Percentiles rank a stretch among this genome's conserved stretches.
Conservation (phyloP, 2,329 filamentous ascomycete genomes). For the Pseudocercospora crystallina region DNA sequence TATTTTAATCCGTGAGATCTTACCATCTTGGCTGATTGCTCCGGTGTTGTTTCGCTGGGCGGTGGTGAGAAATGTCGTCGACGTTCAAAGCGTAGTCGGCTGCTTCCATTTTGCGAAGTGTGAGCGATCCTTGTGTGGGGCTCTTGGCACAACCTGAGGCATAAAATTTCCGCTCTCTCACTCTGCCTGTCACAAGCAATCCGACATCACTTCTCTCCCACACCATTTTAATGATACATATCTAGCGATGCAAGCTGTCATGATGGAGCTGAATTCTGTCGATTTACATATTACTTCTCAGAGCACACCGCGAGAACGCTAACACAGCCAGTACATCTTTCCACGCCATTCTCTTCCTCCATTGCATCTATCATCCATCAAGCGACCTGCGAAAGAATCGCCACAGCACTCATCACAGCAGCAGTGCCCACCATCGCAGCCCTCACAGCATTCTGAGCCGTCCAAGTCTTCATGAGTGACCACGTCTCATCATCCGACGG, state of each 20-base stretch:
- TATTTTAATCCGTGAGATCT: not conserved
- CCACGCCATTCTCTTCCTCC: not conserved
- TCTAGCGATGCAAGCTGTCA: too few species aligned
- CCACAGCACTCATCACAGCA: conserved; percentile 20
- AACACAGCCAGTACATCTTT: too few species aligned
- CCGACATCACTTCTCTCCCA: too few species aligned
- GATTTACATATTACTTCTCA: too few species aligned
- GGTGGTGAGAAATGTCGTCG: conserved; percentile 4
- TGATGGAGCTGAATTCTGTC: too few species aligned
- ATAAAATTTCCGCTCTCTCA: too few species aligned
- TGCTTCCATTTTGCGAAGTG: not conserved
- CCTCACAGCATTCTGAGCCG: conserved; percentile 23
- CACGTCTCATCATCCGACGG: conserved; percentile 24
- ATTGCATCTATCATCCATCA: not conserved
- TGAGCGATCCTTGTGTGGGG: too few species aligned
- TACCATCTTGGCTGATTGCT: conserved; percentile 20
- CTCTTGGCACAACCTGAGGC: too few species aligned
- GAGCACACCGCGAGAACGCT: too few species aligned
- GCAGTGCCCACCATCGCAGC: conserved; percentile 18
- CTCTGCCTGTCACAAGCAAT: too few species aligned
- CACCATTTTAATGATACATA: too few species aligned
- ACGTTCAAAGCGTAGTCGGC: not conserved
- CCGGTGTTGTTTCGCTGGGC: conserved; percentile 16
- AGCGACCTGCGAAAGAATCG: conserved; percentile 16
- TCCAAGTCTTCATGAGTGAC: conserved; percentile 27